Percentiles rank a stretch among this genome's conserved stretches.
These are phyloP conservation scores for Backusella luteola DNA, from an alignment of 192 early-diverging fungal genomes.

Conservation along the genomic window DNA sequence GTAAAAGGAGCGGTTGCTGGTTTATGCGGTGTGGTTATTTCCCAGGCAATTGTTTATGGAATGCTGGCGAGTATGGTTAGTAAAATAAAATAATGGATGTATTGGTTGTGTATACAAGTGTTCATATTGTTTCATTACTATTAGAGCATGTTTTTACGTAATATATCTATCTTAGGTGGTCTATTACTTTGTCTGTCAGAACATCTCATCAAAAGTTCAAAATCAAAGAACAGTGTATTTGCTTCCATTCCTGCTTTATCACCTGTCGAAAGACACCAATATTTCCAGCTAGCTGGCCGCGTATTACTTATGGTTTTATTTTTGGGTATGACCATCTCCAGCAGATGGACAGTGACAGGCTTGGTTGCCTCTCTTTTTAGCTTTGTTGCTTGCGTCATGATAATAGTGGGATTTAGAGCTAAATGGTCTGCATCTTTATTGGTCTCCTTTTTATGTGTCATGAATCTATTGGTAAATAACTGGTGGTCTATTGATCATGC, in stretches of 20 bases:
- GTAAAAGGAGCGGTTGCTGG: conserved; percentile 82
- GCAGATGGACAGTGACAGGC: conserved; percentile 71
- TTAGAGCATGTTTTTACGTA: conserved; percentile 78
- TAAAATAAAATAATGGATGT: neutral
- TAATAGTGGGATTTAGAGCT: conserved; percentile 96
- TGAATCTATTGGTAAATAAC: conserved; percentile 93
- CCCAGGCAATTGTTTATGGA: conserved; percentile 92
- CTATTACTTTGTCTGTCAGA: conserved; percentile 93
- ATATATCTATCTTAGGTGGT: conserved; percentile 88
- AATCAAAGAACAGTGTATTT: conserved; percentile 72
- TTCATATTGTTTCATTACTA: neutral
- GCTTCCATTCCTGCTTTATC: conserved; percentile 82
- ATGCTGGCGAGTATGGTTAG: conserved; percentile 78
- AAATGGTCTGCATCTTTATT: conserved; percentile 94
- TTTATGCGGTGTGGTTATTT: conserved; percentile 77
- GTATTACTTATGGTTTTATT: conserved; percentile 92
- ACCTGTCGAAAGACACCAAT: conserved; percentile 81
- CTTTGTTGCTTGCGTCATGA: conserved; percentile 84
- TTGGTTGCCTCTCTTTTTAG: conserved; percentile 71
- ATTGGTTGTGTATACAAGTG: neutral
- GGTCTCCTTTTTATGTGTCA: conserved; percentile 82
- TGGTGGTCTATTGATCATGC: conserved; percentile 73
- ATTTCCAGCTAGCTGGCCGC: conserved; percentile 89
- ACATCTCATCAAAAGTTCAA: conserved; percentile 36
- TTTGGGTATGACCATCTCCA: conserved; percentile 84